These are phyloP conservation scores for Arabis hirsuta DNA, from an alignment of 345 rosid genomes.

Conservation along the genomic window DNA sequence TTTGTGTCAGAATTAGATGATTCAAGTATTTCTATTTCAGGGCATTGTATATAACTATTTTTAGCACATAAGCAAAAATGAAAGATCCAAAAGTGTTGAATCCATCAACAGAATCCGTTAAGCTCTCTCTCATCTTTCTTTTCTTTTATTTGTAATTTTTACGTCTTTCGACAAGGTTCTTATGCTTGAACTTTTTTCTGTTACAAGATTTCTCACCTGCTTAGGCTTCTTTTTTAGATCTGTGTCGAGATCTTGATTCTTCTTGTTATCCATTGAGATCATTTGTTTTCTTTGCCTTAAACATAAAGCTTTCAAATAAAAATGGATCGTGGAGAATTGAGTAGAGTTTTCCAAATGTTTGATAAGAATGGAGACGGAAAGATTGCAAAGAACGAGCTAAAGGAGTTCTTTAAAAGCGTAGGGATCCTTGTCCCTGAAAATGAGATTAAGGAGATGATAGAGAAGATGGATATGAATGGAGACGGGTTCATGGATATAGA, in stretches of 20 bases:
- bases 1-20: constrained; percentile 5
- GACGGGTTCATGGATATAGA: constrained; percentile 44
- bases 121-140: constrained; percentile 18
- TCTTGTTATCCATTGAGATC: neutral
- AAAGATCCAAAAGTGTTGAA: constrained; percentile 32
- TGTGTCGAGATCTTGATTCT: constrained; percentile 5
- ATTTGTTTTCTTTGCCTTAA: neutral
- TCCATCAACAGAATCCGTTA: constrained; percentile 24
- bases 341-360: constrained; percentile 43
- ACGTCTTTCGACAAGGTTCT: neutral
- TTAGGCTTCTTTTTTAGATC: neutral
- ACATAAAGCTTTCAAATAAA: neutral
- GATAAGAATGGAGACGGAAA: constrained; percentile 44
- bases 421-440: constrained; percentile 39
- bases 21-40: constrained; percentile 10
- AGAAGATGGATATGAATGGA: constrained; percentile 41
- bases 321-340: constrained; percentile 43
- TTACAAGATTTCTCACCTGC: constrained; percentile 8
- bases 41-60: constrained; percentile 19
- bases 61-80: constrained; percentile 29
- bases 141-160: neutral
- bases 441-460: constrained; percentile 42
- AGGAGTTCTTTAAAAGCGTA: constrained; percentile 38
- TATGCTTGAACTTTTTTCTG: neutral
- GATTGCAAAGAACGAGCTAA: constrained; percentile 43